phyloP scores from a whole-genome alignment of 345 rosid species.

The Eucalyptus curtisii region DNA sequence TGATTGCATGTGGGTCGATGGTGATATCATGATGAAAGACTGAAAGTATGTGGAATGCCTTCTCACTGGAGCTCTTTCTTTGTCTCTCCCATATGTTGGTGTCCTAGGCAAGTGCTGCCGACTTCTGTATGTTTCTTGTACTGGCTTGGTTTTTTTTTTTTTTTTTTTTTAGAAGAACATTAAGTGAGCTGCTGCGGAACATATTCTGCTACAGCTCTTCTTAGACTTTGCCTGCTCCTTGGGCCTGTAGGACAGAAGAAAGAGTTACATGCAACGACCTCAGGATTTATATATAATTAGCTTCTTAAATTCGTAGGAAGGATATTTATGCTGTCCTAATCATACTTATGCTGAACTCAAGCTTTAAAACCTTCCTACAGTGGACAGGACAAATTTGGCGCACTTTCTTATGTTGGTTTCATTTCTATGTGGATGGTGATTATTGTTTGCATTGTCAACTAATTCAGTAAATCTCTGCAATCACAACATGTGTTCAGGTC shows the following conservation, averaged over 20 bases:
- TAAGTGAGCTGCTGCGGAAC: not conserved
- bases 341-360: not conserved
- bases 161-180: not conserved
- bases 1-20: not conserved
- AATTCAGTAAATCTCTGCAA: not conserved
- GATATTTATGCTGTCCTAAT: not conserved
- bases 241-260: not conserved
- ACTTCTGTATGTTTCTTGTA: not conserved
- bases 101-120: not conserved
- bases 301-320: not conserved
- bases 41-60: not conserved
- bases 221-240: not conserved
- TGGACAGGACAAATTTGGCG: not conserved
- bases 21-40: not conserved
- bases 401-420: not conserved
- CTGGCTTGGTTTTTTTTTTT: not conserved
- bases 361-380: not conserved
- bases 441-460: not conserved
- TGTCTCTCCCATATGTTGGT: not conserved
- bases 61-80: not conserved
- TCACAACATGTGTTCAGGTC: conserved; percentile 15
- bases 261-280: not conserved
- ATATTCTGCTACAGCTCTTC: not conserved
- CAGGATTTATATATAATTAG: not conserved
- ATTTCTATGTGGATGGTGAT: not conserved